Conservation (phyloP, 2,329 filamentous ascomycete species). For the Alternaria ethzedia region DNA sequence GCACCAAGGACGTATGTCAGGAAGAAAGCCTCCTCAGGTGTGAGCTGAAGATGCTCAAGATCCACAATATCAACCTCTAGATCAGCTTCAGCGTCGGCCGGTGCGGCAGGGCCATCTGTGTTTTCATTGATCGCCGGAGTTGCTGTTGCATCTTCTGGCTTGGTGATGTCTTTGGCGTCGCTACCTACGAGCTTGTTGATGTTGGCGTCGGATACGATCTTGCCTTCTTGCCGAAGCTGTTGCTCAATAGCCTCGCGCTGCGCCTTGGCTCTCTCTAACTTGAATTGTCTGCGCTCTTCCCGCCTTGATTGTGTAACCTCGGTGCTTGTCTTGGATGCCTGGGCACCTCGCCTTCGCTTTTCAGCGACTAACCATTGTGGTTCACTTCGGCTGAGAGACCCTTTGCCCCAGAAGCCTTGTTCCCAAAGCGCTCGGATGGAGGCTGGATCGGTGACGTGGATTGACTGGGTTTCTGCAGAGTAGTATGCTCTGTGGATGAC, state of each 20-base stretch:
- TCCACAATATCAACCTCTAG: slow-evolving; percentile 31
- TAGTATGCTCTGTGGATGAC: slow-evolving; percentile 76
- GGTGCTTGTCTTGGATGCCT: slow-evolving; percentile 76
- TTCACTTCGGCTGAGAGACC: slow-evolving; percentile 89
- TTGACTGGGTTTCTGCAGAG: slow-evolving; percentile 79
- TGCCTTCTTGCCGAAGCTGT: slow-evolving; percentile 65
- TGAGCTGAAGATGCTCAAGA: slow-evolving; percentile 90
- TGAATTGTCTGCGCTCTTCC: slow-evolving; percentile 81
- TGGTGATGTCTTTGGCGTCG: slow-evolving; percentile 26
- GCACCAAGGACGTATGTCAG: slow-evolving; percentile 80
- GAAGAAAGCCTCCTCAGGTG: slow-evolving; percentile 90
- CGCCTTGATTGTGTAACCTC: slow-evolving; percentile 78
- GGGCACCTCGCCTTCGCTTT: slow-evolving; percentile 71
- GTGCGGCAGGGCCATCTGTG: slow-evolving; percentile 10
- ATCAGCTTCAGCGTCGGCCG: slow-evolving; percentile 2
- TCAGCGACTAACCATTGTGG: slow-evolving; percentile 90
- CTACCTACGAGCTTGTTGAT: slow-evolving; percentile 41
- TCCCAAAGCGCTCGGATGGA: slow-evolving; percentile 88
- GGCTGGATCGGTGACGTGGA: slow-evolving; percentile 79
- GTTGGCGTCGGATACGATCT: slow-evolving; percentile 33
- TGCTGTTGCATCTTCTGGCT: slow-evolving; percentile 19
- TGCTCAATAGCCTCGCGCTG: slow-evolving; percentile 84
- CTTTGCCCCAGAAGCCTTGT: slow-evolving; percentile 97
- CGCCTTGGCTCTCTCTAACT: slow-evolving; percentile 87
- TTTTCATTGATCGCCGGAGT: slow-evolving; percentile 19